Conservation (phyloP, 2,329 filamentous ascomycete genomes). For the Aspergillus awamori region DNA sequence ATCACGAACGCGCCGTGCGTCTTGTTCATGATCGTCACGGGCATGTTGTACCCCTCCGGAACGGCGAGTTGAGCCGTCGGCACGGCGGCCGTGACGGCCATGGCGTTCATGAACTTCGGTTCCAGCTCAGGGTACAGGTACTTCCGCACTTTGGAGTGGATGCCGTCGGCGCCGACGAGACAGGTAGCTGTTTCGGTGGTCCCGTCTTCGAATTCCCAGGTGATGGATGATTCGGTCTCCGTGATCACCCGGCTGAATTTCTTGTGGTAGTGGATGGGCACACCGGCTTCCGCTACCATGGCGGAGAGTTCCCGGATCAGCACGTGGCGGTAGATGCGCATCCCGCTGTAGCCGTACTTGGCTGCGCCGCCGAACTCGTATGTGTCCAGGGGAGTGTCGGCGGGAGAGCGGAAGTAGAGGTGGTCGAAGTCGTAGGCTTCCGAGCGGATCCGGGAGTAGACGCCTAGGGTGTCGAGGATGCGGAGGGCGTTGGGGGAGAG, state of each 20-base stretch:
- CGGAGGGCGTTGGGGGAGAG: conserved; percentile 62
- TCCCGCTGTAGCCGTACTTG: conserved; percentile 56
- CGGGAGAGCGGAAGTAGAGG: conserved; percentile 49
- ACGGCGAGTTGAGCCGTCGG: conserved; percentile 43
- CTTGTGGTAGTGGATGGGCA: conserved; percentile 52
- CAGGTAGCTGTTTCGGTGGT: conserved; percentile 43
- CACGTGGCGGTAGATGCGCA: conserved; percentile 58
- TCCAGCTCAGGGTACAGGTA: conserved; percentile 54
- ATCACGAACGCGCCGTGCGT: conserved; percentile 54
- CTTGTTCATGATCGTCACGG: conserved; percentile 48
- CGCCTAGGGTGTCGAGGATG: conserved; percentile 54
- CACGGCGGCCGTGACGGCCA: conserved; percentile 43
- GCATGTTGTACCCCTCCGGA: conserved; percentile 43
- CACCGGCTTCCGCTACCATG: conserved; percentile 37
- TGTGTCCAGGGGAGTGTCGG: conserved; percentile 37
- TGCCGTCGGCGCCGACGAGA: conserved; percentile 63
- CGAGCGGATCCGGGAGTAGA: conserved; percentile 51
- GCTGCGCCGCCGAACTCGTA: conserved; percentile 54
- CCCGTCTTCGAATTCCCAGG: conserved; percentile 54
- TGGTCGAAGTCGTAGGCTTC: conserved; percentile 57
- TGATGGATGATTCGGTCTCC: conserved; percentile 47
- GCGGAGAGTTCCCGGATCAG: conserved; percentile 55
- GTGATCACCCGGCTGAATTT: conserved; percentile 51
- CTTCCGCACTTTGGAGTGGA: conserved; percentile 59
- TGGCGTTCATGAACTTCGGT: conserved; percentile 56